Percentiles rank a stretch among this genome's conserved stretches.
Evolutionary conservation across 202 grass and related monocot species (phyloP).

Genomic region (Carex arenaria): DNA sequence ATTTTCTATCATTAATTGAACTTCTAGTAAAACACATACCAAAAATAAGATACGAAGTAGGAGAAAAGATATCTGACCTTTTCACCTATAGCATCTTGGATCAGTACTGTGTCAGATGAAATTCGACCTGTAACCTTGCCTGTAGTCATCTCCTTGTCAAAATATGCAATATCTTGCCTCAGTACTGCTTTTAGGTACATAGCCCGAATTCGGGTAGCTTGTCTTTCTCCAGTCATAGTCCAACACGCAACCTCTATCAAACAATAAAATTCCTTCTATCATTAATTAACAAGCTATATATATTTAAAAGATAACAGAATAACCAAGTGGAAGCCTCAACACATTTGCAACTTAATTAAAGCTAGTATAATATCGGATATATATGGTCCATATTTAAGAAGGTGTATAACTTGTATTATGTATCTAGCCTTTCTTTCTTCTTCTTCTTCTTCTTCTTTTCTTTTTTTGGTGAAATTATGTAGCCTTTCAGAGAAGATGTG

Average conservation of each 20-base stretch:
- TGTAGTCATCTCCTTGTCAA: constrained; percentile 86
- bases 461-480: background rate
- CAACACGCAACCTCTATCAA: constrained; percentile 83
- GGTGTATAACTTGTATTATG: background rate
- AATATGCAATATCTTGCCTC: constrained; percentile 82
- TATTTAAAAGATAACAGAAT: background rate
- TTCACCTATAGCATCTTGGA: constrained; percentile 86
- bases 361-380: background rate
- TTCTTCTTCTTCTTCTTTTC: too few relatives aligned
- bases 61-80: constrained; percentile 37
- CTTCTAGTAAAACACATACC: background rate
- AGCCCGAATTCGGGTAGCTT: constrained; percentile 64
- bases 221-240: constrained; percentile 76
- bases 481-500: background rate
- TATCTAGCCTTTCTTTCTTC: background rate
- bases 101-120: constrained; percentile 64
- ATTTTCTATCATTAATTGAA: background rate
- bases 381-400: background rate
- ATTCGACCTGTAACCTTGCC: constrained; percentile 64
- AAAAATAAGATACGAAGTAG: background rate
- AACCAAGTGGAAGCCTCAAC: background rate
- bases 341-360: background rate
- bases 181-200: constrained; percentile 66
- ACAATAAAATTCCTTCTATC: background rate
- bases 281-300: background rate